Evolutionary conservation across 2,329 filamentous ascomycete species (phyloP).

Genomic region (Elsinoe arachidis): DNA sequence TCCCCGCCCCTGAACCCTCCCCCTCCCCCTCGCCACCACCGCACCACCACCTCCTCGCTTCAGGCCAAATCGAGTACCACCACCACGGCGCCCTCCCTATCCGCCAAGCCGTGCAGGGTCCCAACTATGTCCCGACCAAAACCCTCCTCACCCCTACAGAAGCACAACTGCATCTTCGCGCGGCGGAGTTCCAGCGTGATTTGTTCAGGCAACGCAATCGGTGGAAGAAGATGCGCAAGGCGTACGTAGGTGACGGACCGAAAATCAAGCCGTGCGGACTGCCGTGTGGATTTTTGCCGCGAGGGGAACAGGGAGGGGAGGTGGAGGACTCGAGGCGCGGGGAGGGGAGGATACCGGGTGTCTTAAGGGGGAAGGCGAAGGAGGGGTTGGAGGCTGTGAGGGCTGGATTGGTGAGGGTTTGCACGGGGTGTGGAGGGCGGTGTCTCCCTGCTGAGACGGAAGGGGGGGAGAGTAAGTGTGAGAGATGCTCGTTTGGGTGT

Average conservation of each 20-base stretch:
- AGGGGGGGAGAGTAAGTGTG: slow-evolving; percentile 25
- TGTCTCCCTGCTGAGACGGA: slow-evolving; percentile 18
- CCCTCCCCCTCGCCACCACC: slow-evolving; percentile 6
- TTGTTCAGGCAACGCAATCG: slow-evolving; percentile 8
- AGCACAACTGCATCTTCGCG: background rate
- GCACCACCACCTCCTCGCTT: slow-evolving; percentile 24
- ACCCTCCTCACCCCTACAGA: background rate
- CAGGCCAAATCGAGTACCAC: slow-evolving; percentile 27
- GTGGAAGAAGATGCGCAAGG: slow-evolving; percentile 6
- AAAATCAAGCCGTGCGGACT: slow-evolving; percentile 21
- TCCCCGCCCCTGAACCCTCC: slow-evolving; percentile 1
- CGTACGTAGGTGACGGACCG: background rate
- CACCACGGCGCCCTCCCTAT: slow-evolving; percentile 37
- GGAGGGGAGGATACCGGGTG: slow-evolving; percentile 34
- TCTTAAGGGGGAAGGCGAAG: slow-evolving; percentile 9
- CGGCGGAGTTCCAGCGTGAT: slow-evolving; percentile 1
- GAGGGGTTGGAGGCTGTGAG: background rate
- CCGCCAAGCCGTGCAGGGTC: slow-evolving; percentile 38
- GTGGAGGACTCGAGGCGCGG: slow-evolving; percentile 33
- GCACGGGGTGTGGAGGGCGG: slow-evolving; percentile 15
- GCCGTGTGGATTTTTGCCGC: slow-evolving; percentile 25
- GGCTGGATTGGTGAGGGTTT: slow-evolving; percentile 11
- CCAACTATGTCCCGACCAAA: slow-evolving; percentile 26
- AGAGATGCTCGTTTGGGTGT: slow-evolving; percentile 35
- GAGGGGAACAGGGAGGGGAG: slow-evolving; percentile 27